Evolutionary conservation across 176 grass and related monocot species (phyloP), one percentile per base, ranked within the genome.

Genomic region (Paspalum vaginatum): DNA sequence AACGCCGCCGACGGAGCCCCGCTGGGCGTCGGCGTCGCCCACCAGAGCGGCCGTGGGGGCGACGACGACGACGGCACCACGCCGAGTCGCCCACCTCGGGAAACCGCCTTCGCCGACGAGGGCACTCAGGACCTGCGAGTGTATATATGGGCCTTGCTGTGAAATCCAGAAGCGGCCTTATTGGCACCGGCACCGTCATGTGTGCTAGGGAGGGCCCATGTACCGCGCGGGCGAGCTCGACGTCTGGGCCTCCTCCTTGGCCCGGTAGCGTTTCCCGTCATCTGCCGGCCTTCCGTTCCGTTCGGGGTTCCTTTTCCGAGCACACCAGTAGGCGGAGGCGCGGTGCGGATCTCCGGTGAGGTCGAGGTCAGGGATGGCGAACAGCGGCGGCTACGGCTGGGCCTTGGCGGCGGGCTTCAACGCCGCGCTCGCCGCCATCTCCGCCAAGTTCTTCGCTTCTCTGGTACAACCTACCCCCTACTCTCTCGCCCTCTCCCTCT

Each of bases 401-500:
- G 89, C 94, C 7, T 72, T 97, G 16, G 76, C 76, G 21, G 91
- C 91, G n/a, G 91, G 91, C 25, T 32, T 94, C 57, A 97, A 88
- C 70, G 94, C 94, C 13, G 87, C 91, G 78, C 83, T 97, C 8
- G 85, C 94, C 50, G 94, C 94, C 77, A 75, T 97, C 73, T 90
- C 85, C 26, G 91, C 94, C 51, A 97, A 97, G 74, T 87, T 94
- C 59, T 82, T 97, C 73, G n/a, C 68, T 54, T 83, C 89, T 66
- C 90, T 61, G 89, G 89, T 97, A 85, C 41, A 2, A 8, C 38
- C 48, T 40, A 49, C 8, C 16, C 7, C 10, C 32, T 59, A 3
- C 32, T 32, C 32, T 32, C 32, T 32, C 32, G 32, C 37, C 61
- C 21, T 54, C 63, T 13, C 12, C 42, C 27, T 41, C 37, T 22